Evolutionary conservation across 2,329 filamentous ascomycete genomes (phyloP).

Genomic region (Mariannaea elegans): DNA sequence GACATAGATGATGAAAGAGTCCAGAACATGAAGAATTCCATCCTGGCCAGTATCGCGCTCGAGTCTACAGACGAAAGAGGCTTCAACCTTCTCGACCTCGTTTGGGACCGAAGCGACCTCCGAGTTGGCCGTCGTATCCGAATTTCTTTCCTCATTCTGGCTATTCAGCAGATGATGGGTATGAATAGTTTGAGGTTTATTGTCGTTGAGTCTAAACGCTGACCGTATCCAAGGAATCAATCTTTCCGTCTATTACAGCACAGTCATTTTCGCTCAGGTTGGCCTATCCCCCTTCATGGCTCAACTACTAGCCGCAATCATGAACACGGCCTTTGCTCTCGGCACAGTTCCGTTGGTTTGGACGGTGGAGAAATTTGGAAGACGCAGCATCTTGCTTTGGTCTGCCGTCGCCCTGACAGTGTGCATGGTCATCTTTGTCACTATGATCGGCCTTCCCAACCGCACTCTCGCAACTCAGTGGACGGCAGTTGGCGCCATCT

Average conservation of each 20-base stretch:
- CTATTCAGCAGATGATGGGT: slow-evolving; percentile 12
- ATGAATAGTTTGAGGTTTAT: not conserved
- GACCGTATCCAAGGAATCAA: slow-evolving; percentile 5
- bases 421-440: slow-evolving; percentile 18
- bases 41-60: slow-evolving; percentile 17
- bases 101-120: slow-evolving; percentile 2
- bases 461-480: slow-evolving; percentile 18
- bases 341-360: slow-evolving; percentile 14
- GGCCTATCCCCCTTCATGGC: slow-evolving; percentile 9
- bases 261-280: slow-evolving; percentile 4
- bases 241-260: slow-evolving; percentile 7
- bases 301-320: slow-evolving; percentile 19
- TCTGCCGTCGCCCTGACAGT: slow-evolving; percentile 19
- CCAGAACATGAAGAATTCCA: slow-evolving; percentile 8
- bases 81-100: slow-evolving; percentile 4
- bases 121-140: slow-evolving; percentile 1
- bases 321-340: slow-evolving; percentile 22
- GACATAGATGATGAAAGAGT: slow-evolving; percentile 9
- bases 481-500: slow-evolving; percentile 20
- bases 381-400: slow-evolving; percentile 20
- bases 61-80: slow-evolving; percentile 12
- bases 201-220: not conserved
- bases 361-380: slow-evolving; percentile 20
- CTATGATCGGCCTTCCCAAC: slow-evolving; percentile 19
- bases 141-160: slow-evolving; percentile 3